Conservation (phyloP, 768 basidiomycete species). For the Amanita thiersii region DNA sequence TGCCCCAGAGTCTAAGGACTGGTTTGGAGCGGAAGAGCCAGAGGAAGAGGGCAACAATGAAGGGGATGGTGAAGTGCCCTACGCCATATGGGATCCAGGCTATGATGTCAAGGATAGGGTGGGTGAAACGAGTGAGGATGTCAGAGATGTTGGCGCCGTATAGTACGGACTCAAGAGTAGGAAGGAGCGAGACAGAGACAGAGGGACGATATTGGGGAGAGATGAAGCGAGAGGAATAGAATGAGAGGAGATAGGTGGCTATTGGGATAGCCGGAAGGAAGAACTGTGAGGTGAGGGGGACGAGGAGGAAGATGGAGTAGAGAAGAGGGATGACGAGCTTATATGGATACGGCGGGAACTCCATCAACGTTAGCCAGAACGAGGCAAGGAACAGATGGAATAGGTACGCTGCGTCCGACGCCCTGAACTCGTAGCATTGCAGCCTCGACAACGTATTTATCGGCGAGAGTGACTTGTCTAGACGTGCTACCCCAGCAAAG, state of each 20-base stretch:
- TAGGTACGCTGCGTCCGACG: conserved; percentile 53
- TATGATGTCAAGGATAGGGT: conserved; percentile 84
- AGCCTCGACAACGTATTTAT: conserved; percentile 54
- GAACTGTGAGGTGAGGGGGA: conserved; percentile 88
- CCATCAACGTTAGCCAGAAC: conserved; percentile 73
- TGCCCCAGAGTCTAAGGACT: conserved; percentile 76
- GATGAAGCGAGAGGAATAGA: conserved; percentile 83
- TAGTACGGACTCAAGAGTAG: conserved; percentile 88
- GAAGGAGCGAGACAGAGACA: conserved; percentile 88
- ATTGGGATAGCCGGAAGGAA: conserved; percentile 84
- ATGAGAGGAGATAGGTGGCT: conserved; percentile 79
- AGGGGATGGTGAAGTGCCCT: conserved; percentile 80
- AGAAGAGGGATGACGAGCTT: conserved; percentile 74
- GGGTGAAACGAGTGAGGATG: conserved; percentile 90
- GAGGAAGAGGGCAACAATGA: conserved; percentile 75
- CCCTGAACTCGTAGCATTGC: conserved; percentile 44
- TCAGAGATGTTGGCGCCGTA: conserved; percentile 98
- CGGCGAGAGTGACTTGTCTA: conserved; percentile 76
- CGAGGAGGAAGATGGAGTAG: conserved; percentile 58
- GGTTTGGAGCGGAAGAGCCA: conserved; percentile 87
- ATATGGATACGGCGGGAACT: conserved; percentile 55
- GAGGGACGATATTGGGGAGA: conserved; percentile 66
- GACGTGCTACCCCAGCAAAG: conserved; percentile 50
- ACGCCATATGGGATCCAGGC: conserved; percentile 99
- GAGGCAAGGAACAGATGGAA: conserved; percentile 53